Evolutionary conservation across 768 basidiomycete species (phyloP).

Genomic region (Saitozyma podzolica): DNA sequence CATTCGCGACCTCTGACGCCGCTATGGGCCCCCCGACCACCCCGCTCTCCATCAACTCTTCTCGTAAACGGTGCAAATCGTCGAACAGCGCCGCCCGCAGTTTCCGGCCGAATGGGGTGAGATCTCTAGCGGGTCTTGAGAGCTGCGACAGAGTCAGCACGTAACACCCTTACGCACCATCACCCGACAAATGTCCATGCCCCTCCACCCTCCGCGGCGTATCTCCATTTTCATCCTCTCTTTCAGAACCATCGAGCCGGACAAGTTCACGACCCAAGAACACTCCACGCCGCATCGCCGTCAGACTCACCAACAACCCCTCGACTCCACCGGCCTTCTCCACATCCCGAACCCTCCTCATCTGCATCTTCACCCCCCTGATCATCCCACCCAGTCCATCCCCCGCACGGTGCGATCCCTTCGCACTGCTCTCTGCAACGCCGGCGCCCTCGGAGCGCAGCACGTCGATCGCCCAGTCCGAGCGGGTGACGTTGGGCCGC

Average conservation of each 20-base stretch:
- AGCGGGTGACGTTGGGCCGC: conserved; percentile 40
- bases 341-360: conserved; percentile 39
- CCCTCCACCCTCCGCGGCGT: no score
- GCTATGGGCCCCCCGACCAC: no score
- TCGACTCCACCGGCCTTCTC: conserved; percentile 51
- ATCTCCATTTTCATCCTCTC: no score
- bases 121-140: conserved; percentile 35
- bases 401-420: neutral
- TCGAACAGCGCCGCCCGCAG: conserved; percentile 44
- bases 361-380: conserved; percentile 48
- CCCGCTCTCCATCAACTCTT: neutral
- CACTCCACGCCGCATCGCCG: neutral
- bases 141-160: conserved; percentile 24
- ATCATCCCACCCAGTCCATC: conserved; percentile 10
- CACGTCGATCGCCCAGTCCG: conserved; percentile 32
- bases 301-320: conserved; percentile 45
- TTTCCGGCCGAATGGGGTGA: conserved; percentile 43
- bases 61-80: conserved; percentile 27
- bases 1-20: no score
- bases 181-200: no score
- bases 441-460: conserved; percentile 1
- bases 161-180: no score
- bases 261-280: neutral
- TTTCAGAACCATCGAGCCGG: neutral
- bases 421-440: conserved; percentile 8